Percentiles rank a stretch among this genome's conserved stretches.
phyloP scores from a whole-genome alignment of 306 rosid species.

The Medicago arabica region DNA sequence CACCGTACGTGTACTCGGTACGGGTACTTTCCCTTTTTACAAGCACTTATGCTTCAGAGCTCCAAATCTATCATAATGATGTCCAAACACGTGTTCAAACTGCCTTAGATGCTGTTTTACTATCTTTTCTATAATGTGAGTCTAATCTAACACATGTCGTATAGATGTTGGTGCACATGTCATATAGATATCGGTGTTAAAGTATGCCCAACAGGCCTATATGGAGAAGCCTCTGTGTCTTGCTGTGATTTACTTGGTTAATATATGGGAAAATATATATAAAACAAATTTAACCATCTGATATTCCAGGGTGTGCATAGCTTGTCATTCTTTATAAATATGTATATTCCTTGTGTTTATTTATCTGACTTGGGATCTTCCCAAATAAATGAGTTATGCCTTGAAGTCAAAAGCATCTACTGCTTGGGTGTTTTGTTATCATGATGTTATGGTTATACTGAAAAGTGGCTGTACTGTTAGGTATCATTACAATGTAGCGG shows the following conservation, averaged over 20 bases:
- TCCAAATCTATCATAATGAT: background rate
- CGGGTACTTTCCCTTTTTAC: no score
- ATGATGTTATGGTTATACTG: constrained; percentile 32
- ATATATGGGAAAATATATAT: constrained; percentile 6
- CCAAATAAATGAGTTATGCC: constrained; percentile 9
- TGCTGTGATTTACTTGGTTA: background rate
- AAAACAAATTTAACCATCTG: background rate
- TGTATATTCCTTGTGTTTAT: background rate
- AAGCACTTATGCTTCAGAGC: no score
- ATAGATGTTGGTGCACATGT: background rate
- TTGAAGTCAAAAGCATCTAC: constrained; percentile 5
- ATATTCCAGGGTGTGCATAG: background rate
- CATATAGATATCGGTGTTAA: no score
- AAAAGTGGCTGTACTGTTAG: constrained; percentile 48
- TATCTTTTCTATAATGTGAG: background rate
- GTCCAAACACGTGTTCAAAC: background rate
- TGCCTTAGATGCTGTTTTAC: background rate
- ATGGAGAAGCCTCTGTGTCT: background rate
- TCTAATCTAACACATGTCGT: background rate
- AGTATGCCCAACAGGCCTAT: background rate
- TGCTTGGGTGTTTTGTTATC: constrained; percentile 40
- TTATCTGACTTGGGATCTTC: constrained; percentile 3
- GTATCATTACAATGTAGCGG: constrained; percentile 96
- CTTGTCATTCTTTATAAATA: background rate
- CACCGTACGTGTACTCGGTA: no score